phyloP scores from a whole-genome alignment of 495 filamentous ascomycete genomes.

The Sphaerosporella brunnea region DNA sequence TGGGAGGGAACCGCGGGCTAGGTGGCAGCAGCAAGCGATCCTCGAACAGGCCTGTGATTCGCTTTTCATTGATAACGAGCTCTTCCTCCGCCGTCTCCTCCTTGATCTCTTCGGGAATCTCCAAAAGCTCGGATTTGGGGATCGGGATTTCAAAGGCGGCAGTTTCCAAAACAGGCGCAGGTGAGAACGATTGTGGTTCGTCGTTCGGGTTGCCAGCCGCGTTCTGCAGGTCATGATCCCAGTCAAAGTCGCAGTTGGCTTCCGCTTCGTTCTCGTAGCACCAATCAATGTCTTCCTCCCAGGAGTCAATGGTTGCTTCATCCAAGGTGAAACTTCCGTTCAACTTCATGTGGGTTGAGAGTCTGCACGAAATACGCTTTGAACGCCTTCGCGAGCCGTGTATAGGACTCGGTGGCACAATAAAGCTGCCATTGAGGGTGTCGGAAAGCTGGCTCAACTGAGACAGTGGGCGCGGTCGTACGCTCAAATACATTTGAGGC shows the following conservation, averaged over 20 bases:
- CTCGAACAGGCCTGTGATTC: slow-evolving; percentile 26
- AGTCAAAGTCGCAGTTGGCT: slow-evolving; percentile 78
- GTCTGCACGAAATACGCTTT: slow-evolving; percentile 13
- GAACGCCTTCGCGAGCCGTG: slow-evolving; percentile 3
- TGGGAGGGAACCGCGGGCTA: slow-evolving; percentile 1
- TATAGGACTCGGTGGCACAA: slow-evolving; percentile 14
- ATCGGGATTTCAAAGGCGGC: not conserved
- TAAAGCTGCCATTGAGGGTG: slow-evolving; percentile 21
- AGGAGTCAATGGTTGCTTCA: slow-evolving; percentile 37
- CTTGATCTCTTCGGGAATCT: slow-evolving; percentile 8
- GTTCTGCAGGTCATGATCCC: slow-evolving; percentile 32
- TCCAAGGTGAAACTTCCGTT: slow-evolving; percentile 13
- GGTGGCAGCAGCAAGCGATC: slow-evolving; percentile 24
- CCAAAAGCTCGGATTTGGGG: not conserved
- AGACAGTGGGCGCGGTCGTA: slow-evolving; percentile 17
- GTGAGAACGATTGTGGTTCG: not conserved
- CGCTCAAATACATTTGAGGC: slow-evolving; percentile 11
- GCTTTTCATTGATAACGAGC: slow-evolving; percentile 16
- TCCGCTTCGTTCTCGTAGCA: slow-evolving; percentile 84
- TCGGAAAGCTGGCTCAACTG: slow-evolving; percentile 23
- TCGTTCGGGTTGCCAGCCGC: not conserved
- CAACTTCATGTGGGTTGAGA: slow-evolving; percentile 14
- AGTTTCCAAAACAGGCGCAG: not conserved
- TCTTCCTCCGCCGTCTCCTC: too few species aligned
- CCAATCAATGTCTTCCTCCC: slow-evolving; percentile 92